Evolutionary conservation across 805 yeast species (phyloP).

Genomic region (Ogataea kodamae): DNA sequence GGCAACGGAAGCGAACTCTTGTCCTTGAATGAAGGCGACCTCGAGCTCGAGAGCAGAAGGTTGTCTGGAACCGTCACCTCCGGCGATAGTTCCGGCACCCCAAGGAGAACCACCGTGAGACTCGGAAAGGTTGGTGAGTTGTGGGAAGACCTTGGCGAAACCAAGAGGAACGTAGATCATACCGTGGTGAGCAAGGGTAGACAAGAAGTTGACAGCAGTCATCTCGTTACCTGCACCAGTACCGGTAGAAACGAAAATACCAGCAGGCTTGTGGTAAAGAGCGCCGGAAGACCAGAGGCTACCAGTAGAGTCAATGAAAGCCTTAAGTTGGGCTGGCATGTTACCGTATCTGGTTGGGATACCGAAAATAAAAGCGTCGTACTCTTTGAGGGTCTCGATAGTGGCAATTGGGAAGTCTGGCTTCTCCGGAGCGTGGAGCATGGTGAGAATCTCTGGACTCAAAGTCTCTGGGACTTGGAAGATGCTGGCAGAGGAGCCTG

Average conservation of each 20-base stretch:
- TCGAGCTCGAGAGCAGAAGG: constrained; percentile 62
- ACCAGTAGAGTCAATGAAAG: constrained; percentile 79
- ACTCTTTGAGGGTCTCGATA: constrained; percentile 50
- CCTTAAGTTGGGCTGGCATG: constrained; percentile 73
- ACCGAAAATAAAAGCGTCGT: constrained; percentile 85
- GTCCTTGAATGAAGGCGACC: constrained; percentile 67
- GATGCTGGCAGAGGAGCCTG: constrained; percentile 67
- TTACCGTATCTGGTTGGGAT: constrained; percentile 85
- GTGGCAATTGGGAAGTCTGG: constrained; percentile 67
- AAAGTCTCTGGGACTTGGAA: constrained; percentile 79
- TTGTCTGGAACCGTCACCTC: constrained; percentile 71
- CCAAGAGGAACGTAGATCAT: constrained; percentile 80
- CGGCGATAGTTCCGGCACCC: constrained; percentile 85
- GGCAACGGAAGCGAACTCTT: constrained; percentile 51
- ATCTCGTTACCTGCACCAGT: constrained; percentile 85
- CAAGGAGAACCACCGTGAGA: constrained; percentile 81
- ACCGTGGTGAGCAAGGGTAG: constrained; percentile 76
- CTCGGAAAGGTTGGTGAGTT: constrained; percentile 55
- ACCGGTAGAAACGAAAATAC: constrained; percentile 72
- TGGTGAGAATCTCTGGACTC: constrained; percentile 49
- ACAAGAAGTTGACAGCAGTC: constrained; percentile 61
- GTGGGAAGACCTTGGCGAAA: constrained; percentile 53
- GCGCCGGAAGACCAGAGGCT: constrained; percentile 76
- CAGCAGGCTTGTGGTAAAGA: constrained; percentile 70
- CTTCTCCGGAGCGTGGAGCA: constrained; percentile 63